Evolutionary conservation across 805 yeast genomes (phyloP).

Genomic region (Candida sphagnicola): DNA sequence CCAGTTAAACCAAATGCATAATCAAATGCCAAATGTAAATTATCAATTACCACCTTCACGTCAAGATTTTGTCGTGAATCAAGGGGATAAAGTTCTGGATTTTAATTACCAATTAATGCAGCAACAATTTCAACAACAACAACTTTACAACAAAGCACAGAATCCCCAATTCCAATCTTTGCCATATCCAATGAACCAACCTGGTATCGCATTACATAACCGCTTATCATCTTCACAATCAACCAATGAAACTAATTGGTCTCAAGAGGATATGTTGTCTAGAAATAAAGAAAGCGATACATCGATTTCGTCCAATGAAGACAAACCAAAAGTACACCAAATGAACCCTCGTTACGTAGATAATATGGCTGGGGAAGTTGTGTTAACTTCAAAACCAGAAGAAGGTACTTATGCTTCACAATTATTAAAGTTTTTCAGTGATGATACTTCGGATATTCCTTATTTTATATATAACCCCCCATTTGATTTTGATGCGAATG

Average conservation of each 20-base stretch:
- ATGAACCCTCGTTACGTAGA: conserved; percentile 2
- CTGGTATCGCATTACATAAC: conserved; percentile 2
- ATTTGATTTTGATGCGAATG: conserved; percentile 61
- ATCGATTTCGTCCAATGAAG: conserved; percentile 30
- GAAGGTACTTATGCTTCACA: conserved; percentile 38
- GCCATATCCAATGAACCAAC: neutral
- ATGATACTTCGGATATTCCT: conserved; percentile 49
- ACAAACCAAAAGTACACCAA: conserved; percentile 4
- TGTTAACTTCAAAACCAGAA: conserved; percentile 48
- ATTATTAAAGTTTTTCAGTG: conserved; percentile 39
- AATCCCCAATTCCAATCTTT: conserved; percentile 1
- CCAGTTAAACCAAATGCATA: conserved; percentile 48
- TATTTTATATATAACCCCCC: conserved; percentile 62
- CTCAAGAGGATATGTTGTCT: conserved; percentile 33
- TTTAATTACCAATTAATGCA: conserved; percentile 4
- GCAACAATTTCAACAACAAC: conserved; percentile 5
- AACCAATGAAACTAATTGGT: conserved; percentile 43
- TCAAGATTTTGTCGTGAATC: conserved; percentile 1
- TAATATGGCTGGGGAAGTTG: conserved; percentile 3
- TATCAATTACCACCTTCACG: conserved; percentile 2
- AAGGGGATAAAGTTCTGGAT: neutral
- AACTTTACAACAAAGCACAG: conserved; percentile 4
- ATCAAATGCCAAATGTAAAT: conserved; percentile 11
- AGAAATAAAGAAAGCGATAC: conserved; percentile 36
- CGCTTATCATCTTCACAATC: conserved; percentile 28